phyloP scores from a whole-genome alignment of 371 early-diverging fungal genomes.

The Thermomucor indicae-seudaticae region DNA sequence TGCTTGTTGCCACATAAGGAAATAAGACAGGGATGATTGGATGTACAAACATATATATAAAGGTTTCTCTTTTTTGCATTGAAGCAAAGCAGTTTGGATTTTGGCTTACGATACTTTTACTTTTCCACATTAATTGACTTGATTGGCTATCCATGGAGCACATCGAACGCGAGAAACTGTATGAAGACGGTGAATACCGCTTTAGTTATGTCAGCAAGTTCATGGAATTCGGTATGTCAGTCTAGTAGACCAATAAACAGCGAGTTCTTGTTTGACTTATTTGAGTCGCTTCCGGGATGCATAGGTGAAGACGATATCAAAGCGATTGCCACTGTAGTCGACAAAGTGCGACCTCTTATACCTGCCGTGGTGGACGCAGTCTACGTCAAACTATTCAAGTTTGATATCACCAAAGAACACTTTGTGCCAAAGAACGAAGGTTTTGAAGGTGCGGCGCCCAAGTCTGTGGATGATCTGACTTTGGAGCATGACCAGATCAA shows the following conservation, averaged over 20 bases:
- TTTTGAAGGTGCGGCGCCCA: conserved; percentile 45
- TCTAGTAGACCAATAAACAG: conserved; percentile 1
- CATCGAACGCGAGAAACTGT: conserved; percentile 60
- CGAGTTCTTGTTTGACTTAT: background rate
- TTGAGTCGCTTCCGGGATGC: background rate
- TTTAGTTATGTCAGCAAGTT: conserved; percentile 69
- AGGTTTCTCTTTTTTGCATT: too few relatives aligned
- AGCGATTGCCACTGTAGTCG: conserved; percentile 65
- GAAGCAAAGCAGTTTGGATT: too few relatives aligned
- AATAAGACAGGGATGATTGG: too few relatives aligned
- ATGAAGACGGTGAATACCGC: conserved; percentile 68
- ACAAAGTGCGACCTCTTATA: conserved; percentile 62
- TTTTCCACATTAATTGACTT: too few relatives aligned
- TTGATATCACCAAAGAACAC: conserved; percentile 60
- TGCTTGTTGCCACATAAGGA: too few relatives aligned
- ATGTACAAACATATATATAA: too few relatives aligned
- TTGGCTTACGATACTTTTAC: too few relatives aligned
- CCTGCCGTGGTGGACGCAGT: conserved; percentile 79
- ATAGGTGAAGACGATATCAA: conserved; percentile 36
- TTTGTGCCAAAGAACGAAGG: conserved; percentile 70
- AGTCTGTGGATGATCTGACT: conserved; percentile 43
- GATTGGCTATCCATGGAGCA: conserved; percentile 48
- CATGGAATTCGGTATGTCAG: conserved; percentile 65
- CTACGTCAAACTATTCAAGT: conserved; percentile 57
- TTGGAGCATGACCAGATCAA: conserved; percentile 70